Evolutionary conservation across 140 eudicot species (phyloP).

Genomic region (Flaveria floridana): DNA sequence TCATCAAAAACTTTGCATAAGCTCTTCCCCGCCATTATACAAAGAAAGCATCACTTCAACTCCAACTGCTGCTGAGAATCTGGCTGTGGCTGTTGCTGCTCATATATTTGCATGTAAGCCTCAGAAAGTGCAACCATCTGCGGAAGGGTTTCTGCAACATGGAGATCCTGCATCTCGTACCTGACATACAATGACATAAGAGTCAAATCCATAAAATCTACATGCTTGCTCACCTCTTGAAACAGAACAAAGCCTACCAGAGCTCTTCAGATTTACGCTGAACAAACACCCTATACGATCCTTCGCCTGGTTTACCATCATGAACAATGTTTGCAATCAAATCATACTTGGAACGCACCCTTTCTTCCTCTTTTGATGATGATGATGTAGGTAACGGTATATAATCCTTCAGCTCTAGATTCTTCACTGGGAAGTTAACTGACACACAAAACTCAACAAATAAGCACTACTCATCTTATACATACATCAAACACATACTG

Average conservation of each 20-base stretch:
- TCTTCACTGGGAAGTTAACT: constrained; percentile 98
- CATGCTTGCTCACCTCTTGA: background rate
- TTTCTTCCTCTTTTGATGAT: constrained; percentile 54
- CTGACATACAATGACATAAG: constrained; percentile 26
- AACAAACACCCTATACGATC: constrained; percentile 87
- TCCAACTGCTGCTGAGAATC: background rate
- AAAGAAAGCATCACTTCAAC: background rate
- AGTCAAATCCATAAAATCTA: background rate
- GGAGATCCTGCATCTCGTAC: constrained; percentile 99
- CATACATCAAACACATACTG: background rate
- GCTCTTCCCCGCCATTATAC: too few species aligned
- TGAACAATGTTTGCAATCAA: constrained; percentile 91
- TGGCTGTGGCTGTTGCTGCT: constrained; percentile 56
- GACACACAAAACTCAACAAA: background rate
- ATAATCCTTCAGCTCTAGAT: constrained; percentile 90
- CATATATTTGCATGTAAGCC: constrained; percentile 94
- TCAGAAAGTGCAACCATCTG: constrained; percentile 99
- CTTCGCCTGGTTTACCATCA: constrained; percentile 98
- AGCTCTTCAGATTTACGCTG: constrained; percentile 97
- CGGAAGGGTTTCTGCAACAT: constrained; percentile 90
- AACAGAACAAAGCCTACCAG: constrained; percentile 46
- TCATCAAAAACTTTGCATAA: too few species aligned
- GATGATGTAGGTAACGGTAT: constrained; percentile 73
- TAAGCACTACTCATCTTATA: background rate
- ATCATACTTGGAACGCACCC: constrained; percentile 73